Base-by-base conservation (phyloP, 2,329 filamentous ascomycete genomes). In the Ophiostoma populinum region DNA sequence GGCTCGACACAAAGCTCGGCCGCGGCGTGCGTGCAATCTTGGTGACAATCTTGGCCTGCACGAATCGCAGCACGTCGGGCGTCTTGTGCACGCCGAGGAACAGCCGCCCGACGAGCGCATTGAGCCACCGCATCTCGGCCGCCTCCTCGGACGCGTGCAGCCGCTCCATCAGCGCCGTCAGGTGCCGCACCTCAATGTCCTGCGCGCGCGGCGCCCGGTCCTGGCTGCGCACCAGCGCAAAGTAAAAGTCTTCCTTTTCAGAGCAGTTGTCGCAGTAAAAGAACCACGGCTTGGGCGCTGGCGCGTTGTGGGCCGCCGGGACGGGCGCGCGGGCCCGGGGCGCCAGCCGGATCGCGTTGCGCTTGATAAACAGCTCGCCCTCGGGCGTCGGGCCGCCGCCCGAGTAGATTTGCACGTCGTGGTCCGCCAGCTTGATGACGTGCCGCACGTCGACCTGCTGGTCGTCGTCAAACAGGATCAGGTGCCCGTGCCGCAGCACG, bases 241-340 rank as follows among this genome's bases (percentile, higher is more conserved):
- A 87, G 54, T 98, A 98, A 56, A 98, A 95, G 52, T 98, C 90
- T 55, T 98, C 90, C 54, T 98, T 98, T 31, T 90, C 83, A 0
- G 86, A 93, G 52, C 82, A 82, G 49, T 92, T 93, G 45, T 95
- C 85, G 0, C 82, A 92, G 55, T 95, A 98, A 5, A 98, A 63
- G 50, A 76, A 95, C 57, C 94, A 95, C 0, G 90, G 85, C 45
- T 81, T 86, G 6, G 81, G 75, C 3, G 67, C 50, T 22, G 61
- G 62, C 24, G 54, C 59, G 42, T 75, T 71, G 4, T 69, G 65
- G 3, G 64, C 58, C 19, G 64, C 58, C 19, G 64, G 46, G 22
- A 61, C 61, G 7, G 26, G 34, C 37, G 35, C 36, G 21, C 67
- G 62, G 22, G 57, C 52, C 47, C 70, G 77, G 45, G 82, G 69